Evolutionary conservation across 352 stramenopile genomes (phyloP).

Genomic region (Phytophthora megakarya): DNA sequence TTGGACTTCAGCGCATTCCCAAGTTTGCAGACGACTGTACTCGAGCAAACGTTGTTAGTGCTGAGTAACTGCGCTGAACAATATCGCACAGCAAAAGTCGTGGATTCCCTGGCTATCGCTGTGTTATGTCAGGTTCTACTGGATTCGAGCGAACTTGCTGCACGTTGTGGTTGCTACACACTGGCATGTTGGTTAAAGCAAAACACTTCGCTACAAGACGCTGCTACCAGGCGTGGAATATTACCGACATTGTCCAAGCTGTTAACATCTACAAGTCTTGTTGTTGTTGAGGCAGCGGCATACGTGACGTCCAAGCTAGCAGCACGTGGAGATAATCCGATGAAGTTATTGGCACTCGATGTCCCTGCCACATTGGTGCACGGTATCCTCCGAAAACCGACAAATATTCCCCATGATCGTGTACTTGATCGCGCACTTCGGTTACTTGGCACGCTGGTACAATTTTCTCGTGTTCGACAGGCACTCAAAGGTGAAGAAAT

Average conservation of each 20-base stretch:
- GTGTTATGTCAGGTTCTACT: constrained; percentile 57
- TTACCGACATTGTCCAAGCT: constrained; percentile 62
- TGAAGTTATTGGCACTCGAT: constrained; percentile 69
- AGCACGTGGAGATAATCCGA: constrained; percentile 64
- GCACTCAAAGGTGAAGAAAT: constrained; percentile 72
- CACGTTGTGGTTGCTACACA: constrained; percentile 71
- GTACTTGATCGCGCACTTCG: constrained; percentile 66
- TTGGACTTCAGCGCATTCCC: constrained; percentile 68
- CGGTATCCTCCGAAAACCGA: constrained; percentile 43
- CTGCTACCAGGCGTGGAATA: constrained; percentile 47
- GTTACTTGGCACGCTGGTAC: constrained; percentile 65
- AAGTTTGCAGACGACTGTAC: constrained; percentile 54
- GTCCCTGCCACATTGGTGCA: constrained; percentile 60
- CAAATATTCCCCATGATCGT: constrained; percentile 48
- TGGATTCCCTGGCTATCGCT: constrained; percentile 62
- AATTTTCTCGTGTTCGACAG: constrained; percentile 59
- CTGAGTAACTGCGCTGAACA: constrained; percentile 71
- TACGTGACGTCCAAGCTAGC: constrained; percentile 71
- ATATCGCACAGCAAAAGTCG: constrained; percentile 41
- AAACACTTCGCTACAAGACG: constrained; percentile 47
- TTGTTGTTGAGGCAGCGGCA: constrained; percentile 63
- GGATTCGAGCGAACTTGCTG: constrained; percentile 72
- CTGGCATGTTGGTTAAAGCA: constrained; percentile 69
- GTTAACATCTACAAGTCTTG: constrained; percentile 59
- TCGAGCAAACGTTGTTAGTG: constrained; percentile 72